Evolutionary conservation across 208 protist genomes (phyloP).

Genomic region (Entamoeba histolytica): DNA sequence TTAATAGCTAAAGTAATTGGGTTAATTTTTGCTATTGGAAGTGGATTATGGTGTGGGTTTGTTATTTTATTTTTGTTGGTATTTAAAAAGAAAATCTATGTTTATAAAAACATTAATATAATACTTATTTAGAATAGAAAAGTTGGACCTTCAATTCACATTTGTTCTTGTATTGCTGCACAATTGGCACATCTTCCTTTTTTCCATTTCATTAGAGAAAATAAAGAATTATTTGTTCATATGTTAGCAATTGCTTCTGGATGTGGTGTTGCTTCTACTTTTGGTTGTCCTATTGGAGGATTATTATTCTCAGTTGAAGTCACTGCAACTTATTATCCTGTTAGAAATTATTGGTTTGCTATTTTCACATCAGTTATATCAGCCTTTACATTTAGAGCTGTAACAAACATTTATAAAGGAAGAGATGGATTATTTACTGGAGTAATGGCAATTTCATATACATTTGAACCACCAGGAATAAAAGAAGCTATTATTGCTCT

Average conservation of each 20-base stretch:
- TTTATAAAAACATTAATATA: background rate
- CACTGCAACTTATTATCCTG: background rate
- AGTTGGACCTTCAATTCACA: background rate
- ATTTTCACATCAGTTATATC: background rate
- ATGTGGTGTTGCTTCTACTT: background rate
- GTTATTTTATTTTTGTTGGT: background rate
- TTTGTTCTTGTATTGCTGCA: background rate
- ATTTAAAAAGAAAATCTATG: background rate
- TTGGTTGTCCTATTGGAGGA: background rate
- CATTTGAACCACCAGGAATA: background rate
- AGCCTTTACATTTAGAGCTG: background rate
- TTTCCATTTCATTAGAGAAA: background rate
- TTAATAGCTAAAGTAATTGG: background rate
- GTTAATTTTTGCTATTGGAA: background rate
- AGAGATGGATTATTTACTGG: background rate
- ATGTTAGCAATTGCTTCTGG: background rate
- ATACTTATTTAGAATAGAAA: background rate
- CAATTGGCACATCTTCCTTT: background rate
- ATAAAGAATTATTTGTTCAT: background rate
- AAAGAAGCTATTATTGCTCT: background rate
- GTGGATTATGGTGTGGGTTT: background rate
- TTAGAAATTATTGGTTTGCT: background rate
- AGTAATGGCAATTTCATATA: background rate
- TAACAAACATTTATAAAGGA: background rate
- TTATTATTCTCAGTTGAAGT: background rate